Evolutionary conservation across 2,329 filamentous ascomycete species (phyloP).

Genomic region (Ceratocystis lukuohia): DNA sequence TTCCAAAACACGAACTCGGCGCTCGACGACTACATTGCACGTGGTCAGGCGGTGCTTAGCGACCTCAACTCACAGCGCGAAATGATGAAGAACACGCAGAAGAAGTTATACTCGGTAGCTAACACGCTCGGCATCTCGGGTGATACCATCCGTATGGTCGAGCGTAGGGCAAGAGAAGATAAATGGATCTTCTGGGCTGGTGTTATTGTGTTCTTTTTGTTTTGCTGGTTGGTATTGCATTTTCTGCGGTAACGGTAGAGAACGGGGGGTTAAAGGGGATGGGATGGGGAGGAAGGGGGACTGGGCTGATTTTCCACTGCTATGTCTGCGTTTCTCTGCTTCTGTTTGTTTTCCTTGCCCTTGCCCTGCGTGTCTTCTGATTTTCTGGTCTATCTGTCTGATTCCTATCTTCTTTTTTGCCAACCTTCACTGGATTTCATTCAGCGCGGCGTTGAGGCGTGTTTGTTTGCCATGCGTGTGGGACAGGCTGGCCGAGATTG

Average conservation of each 20-base stretch:
- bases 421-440: slow-evolving; percentile 5
- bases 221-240: slow-evolving; percentile 84
- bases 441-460: slow-evolving; percentile 19
- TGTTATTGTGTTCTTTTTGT: slow-evolving; percentile 72
- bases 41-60: slow-evolving; percentile 77
- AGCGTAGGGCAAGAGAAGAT: slow-evolving; percentile 80
- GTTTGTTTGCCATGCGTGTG: background rate
- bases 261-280: background rate
- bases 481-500: background rate
- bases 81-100: slow-evolving; percentile 89
- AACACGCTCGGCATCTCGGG: slow-evolving; percentile 89
- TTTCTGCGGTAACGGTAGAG: slow-evolving; percentile 51
- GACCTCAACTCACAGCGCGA: slow-evolving; percentile 84
- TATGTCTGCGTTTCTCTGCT: slow-evolving; percentile 18
- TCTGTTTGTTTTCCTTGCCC: slow-evolving; percentile 13
- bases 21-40: slow-evolving; percentile 84
- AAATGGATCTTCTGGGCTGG: slow-evolving; percentile 96
- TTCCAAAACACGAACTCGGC: slow-evolving; percentile 68
- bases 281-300: slow-evolving; percentile 12
- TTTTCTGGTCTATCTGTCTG: slow-evolving; percentile 15
- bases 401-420: slow-evolving; percentile 15
- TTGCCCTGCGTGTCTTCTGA: slow-evolving; percentile 2
- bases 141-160: slow-evolving; percentile 94
- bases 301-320: slow-evolving; percentile 3
- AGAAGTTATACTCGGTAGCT: slow-evolving; percentile 77